A percentile compares a stretch with the other conserved stretches of the same genome.
phyloP scores from a whole-genome alignment of 2,329 filamentous ascomycete species.

The Penicillium sumatraense region DNA sequence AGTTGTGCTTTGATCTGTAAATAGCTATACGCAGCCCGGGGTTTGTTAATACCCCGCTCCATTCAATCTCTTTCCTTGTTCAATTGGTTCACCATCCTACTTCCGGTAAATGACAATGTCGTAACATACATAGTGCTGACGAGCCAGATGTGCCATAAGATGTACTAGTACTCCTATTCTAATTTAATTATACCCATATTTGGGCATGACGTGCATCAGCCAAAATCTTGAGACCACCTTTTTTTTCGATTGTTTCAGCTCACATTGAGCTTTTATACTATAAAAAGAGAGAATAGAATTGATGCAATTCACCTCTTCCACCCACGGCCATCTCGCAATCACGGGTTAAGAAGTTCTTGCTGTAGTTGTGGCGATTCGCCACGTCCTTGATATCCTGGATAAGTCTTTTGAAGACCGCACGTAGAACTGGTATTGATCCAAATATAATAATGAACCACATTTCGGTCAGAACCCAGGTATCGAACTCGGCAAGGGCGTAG shows the following conservation, averaged over 20 bases:
- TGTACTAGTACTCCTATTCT: too few species aligned
- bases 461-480: conserved; percentile 26
- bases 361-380: not conserved
- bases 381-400: conserved; percentile 22
- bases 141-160: too few species aligned
- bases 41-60: not conserved
- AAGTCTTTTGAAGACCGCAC: conserved; percentile 20
- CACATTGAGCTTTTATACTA: too few species aligned
- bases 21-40: conserved; percentile 7
- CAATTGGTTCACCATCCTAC: too few species aligned
- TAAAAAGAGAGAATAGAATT: too few species aligned
- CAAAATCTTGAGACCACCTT: too few species aligned
- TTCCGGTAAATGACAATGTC: not conserved
- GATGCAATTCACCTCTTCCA: too few species aligned
- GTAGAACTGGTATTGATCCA: conserved; percentile 24
- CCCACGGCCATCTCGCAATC: too few species aligned
- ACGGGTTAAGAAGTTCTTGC: not conserved
- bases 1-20: conserved; percentile 7
- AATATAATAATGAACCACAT: conserved; percentile 29
- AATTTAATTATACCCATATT: too few species aligned
- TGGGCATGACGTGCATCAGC: too few species aligned
- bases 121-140: too few species aligned
- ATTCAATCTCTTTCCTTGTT: not conserved
- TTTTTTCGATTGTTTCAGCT: too few species aligned
- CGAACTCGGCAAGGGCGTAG: conserved; percentile 20